Evolutionary conservation across 805 yeast genomes (phyloP).

Genomic region (Phaffomyces thermotolerans): DNA sequence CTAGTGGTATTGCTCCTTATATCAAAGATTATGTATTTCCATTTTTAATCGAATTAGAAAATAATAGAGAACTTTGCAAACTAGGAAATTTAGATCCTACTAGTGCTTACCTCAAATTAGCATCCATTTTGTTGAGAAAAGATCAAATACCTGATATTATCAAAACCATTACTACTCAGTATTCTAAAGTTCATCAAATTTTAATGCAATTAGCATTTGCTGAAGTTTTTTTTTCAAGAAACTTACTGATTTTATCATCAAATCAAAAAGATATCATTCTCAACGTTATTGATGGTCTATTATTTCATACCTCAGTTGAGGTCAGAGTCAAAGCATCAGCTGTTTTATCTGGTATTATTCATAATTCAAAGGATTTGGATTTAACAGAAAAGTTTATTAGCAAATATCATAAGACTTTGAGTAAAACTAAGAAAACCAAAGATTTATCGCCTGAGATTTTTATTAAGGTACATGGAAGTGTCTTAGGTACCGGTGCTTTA

Average conservation of each 20-base stretch:
- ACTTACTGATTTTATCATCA: conserved; percentile 45
- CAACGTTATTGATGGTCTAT: conserved; percentile 40
- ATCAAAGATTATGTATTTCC: conserved; percentile 54
- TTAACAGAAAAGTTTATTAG: conserved; percentile 36
- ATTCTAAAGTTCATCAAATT: conserved; percentile 53
- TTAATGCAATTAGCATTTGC: conserved; percentile 60
- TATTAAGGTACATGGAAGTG: conserved; percentile 68
- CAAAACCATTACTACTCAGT: conserved; percentile 29
- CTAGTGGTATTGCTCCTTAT: conserved; percentile 45
- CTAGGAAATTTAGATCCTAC: conserved; percentile 54
- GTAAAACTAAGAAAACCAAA: conserved; percentile 23
- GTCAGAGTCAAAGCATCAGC: conserved; percentile 68
- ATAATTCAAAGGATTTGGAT: conserved; percentile 34
- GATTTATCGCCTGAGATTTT: conserved; percentile 35
- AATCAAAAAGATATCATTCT: conserved; percentile 45
- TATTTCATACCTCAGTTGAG: conserved; percentile 60
- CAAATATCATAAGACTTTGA: conserved; percentile 20
- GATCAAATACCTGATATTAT: conserved; percentile 37
- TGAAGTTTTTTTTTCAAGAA: conserved; percentile 64
- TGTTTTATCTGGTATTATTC: conserved; percentile 75
- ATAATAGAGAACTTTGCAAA: conserved; percentile 75
- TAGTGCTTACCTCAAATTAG: conserved; percentile 36
- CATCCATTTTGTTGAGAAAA: conserved; percentile 39
- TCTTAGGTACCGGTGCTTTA: conserved; percentile 82
- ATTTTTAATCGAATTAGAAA: conserved; percentile 54